Base-by-base conservation (phyloP, 2,329 filamentous ascomycete species). In the Cercospora berteroae region DNA sequence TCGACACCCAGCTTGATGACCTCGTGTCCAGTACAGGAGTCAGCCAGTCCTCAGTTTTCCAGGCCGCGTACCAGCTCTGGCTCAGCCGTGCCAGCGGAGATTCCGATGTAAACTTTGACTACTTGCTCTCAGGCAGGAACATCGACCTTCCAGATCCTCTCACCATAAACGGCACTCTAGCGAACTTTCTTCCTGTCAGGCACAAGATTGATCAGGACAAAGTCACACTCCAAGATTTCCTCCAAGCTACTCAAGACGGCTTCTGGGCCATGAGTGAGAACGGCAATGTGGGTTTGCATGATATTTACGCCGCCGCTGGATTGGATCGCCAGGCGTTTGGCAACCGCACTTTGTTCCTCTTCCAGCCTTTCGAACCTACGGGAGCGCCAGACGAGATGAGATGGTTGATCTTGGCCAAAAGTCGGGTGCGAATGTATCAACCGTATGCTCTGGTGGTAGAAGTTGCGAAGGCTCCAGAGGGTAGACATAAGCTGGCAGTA, bases 41-140 rank as follows among this genome's bases (percentile, higher is more conserved):
- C 56, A 58, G 56, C 27, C 56, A 27, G 20, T 58, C 56, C 16
- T 58, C 56, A 7, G 33, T 58, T 33, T 58, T 58, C 27, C 56
- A 58, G 27, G 56, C 56, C 27, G 56, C 56, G n/a, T 58, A 58
- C 8, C 56, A 58, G 33, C 56, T 58, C 56, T 58, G 56, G 56
- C 56, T 58, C 27, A 18, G 20, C 20, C 56, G 56, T 18, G 27
- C 20, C 10, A 58, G 56, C 56, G 20, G 33, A 31, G n/a, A 13
- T 18, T 12, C 20, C 10, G 56, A 58, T 6, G 27, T 58, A 10
- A 42, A 42, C 16, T 42, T 42, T 42, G 36, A 42, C 16, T 42
- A 42, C 6, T 42, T 42, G 36, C 36, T 42, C 36, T 42, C 36
- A 42, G 36, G 36, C 16, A 42, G 36, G 36, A 42, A 42, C 7